phyloP scores from a whole-genome alignment of 768 basidiomycete species.

The Leccinum boreale region DNA sequence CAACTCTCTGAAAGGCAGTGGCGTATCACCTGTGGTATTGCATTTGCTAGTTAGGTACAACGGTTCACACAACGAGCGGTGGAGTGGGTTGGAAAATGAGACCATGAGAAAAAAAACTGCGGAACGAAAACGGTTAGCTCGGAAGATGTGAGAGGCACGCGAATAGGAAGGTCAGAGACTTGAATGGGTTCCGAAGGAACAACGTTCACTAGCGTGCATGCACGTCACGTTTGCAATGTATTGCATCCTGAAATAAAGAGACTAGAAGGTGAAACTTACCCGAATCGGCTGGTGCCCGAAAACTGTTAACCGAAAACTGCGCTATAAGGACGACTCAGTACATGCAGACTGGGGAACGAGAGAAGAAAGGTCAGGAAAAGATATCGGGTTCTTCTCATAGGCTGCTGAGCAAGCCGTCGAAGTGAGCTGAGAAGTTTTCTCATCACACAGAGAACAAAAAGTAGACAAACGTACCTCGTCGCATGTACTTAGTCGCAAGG shows the following conservation, averaged over 20 bases:
- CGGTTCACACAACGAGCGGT: conserved; percentile 1
- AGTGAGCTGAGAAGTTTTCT: conserved; percentile 58
- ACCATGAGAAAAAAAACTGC: background rate
- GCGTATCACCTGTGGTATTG: background rate
- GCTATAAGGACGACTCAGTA: conserved; percentile 7
- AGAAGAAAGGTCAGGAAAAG: conserved; percentile 33
- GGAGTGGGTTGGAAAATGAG: background rate
- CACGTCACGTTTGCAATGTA: conserved; percentile 54
- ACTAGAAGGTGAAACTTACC: conserved; percentile 14
- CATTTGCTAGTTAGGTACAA: conserved; percentile 17
- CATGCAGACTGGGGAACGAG: background rate
- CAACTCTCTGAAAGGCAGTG: background rate
- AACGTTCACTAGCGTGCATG: conserved; percentile 49
- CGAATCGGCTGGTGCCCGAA: background rate
- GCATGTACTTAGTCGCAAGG: background rate
- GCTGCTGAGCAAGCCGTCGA: conserved; percentile 47
- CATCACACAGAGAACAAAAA: conserved; percentile 19
- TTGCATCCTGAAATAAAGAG: conserved; percentile 40
- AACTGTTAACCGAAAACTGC: background rate
- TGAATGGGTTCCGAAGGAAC: conserved; percentile 79
- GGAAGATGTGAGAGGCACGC: background rate
- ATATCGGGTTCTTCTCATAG: conserved; percentile 53
- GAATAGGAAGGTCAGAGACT: conserved; percentile 56
- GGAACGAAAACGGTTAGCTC: conserved; percentile 15
- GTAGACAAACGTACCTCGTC: conserved; percentile 4